Conservation (phyloP, 176 grass and related monocot species). For the Avena eriantha region DNA sequence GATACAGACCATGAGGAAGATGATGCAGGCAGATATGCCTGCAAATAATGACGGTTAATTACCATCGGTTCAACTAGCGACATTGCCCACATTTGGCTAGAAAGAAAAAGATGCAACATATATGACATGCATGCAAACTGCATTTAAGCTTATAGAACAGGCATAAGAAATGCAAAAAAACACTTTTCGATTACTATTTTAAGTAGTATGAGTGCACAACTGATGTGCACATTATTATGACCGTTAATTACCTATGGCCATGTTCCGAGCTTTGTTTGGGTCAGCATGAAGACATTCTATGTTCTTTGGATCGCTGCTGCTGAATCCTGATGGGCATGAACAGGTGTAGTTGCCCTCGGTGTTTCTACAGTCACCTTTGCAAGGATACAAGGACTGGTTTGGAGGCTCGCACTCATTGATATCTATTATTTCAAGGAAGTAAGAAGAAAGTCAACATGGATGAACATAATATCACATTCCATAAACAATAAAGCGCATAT, state of each 20-base stretch:
- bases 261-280: slow-evolving; percentile 13
- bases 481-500: slow-evolving; percentile 2
- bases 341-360: too few relatives aligned
- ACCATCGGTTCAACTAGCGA: slow-evolving; percentile 2
- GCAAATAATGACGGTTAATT: not conserved
- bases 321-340: too few relatives aligned
- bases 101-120: not conserved
- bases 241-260: not conserved
- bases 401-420: too few relatives aligned
- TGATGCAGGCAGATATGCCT: not conserved
- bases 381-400: too few relatives aligned
- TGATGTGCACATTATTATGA: not conserved
- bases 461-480: not conserved
- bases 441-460: not conserved
- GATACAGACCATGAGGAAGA: slow-evolving; percentile 22
- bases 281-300: not conserved
- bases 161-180: not conserved
- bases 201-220: not conserved
- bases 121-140: not conserved
- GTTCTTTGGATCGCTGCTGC: not conserved
- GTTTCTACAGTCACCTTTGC: too few relatives aligned
- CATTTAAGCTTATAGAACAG: not conserved
- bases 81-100: not conserved
- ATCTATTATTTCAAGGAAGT: not conserved
- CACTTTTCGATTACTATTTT: not conserved